A percentile compares a stretch with the other conserved stretches of the same genome.
Evolutionary conservation across 2,329 filamentous ascomycete genomes (phyloP).

Genomic region (Xylaria multiplex): DNA sequence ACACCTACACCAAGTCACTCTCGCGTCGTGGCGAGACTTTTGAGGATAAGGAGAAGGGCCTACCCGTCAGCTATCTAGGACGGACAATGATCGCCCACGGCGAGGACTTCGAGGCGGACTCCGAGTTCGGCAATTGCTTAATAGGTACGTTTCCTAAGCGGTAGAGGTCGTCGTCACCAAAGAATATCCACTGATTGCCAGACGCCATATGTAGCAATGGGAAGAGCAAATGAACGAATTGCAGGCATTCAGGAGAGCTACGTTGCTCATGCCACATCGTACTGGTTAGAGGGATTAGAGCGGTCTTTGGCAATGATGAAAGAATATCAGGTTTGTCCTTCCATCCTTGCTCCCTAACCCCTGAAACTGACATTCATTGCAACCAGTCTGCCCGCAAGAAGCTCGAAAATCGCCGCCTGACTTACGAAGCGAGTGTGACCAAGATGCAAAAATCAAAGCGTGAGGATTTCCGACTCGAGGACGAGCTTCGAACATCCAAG

Average conservation of each 20-base stretch:
- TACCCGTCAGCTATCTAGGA: slow-evolving; percentile 82
- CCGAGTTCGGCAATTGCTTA: slow-evolving; percentile 89
- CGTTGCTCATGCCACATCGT: slow-evolving; percentile 77
- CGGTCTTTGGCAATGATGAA: slow-evolving; percentile 94
- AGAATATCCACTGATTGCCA: slow-evolving; percentile 26
- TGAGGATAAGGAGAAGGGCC: slow-evolving; percentile 87
- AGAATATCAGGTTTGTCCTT: slow-evolving; percentile 82
- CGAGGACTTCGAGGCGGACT: slow-evolving; percentile 91
- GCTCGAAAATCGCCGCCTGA: slow-evolving; percentile 87
- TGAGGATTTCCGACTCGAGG: slow-evolving; percentile 92
- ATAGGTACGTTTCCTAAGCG: slow-evolving; percentile 63
- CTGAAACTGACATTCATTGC: slow-evolving; percentile 32
- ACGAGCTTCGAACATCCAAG: slow-evolving; percentile 89
- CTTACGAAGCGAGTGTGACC: slow-evolving; percentile 87
- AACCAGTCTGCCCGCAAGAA: slow-evolving; percentile 81
- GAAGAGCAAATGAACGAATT: slow-evolving; percentile 87
- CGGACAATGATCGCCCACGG: slow-evolving; percentile 88
- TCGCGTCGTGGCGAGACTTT: slow-evolving; percentile 81
- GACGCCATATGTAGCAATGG: slow-evolving; percentile 65
- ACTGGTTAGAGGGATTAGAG: slow-evolving; percentile 93
- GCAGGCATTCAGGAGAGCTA: slow-evolving; percentile 87
- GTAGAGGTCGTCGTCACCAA: neutral
- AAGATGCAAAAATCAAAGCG: slow-evolving; percentile 95
- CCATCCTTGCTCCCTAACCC: neutral
- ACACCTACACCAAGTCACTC: slow-evolving; percentile 85